These are phyloP conservation scores for Colletotrichum chrysophilum DNA, from an alignment of 2,329 filamentous ascomycete species.

Conservation along the genomic window DNA sequence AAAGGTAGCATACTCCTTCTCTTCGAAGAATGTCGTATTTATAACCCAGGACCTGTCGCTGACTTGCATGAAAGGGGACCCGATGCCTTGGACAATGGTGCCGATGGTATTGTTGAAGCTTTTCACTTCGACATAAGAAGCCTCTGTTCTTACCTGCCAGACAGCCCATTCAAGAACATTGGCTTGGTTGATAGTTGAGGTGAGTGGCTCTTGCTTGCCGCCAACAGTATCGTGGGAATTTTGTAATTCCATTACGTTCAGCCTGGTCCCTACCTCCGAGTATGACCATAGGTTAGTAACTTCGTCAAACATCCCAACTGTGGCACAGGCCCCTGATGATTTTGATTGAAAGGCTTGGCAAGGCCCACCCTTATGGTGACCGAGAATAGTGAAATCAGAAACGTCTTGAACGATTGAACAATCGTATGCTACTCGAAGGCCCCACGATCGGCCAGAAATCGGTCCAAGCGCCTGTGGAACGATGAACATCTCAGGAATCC, in stretches of 20 bases:
- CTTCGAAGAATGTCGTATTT: conserved; percentile 7
- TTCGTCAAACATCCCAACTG: fast-evolving
- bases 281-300: background rate
- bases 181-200: background rate
- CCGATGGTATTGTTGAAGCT: background rate
- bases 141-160: background rate
- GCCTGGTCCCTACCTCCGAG: background rate
- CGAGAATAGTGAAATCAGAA: conserved; percentile 13
- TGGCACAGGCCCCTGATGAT: background rate
- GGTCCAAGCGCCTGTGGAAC: conserved; percentile 13
- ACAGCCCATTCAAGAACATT: conserved; percentile 7
- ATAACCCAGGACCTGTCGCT: background rate
- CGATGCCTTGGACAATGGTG: background rate
- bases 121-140: background rate
- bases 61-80: background rate
- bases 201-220: background rate
- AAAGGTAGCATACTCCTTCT: background rate
- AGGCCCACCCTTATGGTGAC: no score
- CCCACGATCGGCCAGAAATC: conserved; percentile 14
- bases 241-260: background rate
- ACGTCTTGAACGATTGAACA: conserved; percentile 2
- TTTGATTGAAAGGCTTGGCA: no score
- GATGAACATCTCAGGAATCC: conserved; percentile 20
- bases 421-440: conserved; percentile 14
- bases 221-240: fast-evolving